These are phyloP conservation scores for Scopulariopsis brevicaulis DNA, from an alignment of 2,329 filamentous ascomycete genomes.

Conservation along the genomic window DNA sequence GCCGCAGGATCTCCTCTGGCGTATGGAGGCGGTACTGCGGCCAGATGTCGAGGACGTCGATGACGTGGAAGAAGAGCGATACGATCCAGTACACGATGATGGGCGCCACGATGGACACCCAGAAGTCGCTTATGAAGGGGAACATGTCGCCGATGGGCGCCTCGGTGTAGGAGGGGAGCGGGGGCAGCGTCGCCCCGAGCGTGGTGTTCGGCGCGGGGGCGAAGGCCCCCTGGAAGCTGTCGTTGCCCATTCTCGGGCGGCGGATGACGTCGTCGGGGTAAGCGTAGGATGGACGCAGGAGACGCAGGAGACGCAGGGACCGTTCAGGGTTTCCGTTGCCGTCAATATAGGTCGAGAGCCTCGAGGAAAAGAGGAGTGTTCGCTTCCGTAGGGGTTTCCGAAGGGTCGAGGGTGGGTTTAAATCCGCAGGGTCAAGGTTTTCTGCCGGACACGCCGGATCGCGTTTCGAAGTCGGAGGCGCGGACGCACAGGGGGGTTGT, in stretches of 20 bases:
- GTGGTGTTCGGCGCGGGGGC: constrained; percentile 38
- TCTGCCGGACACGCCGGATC: background rate
- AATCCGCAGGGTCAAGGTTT: background rate
- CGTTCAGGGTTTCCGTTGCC: background rate
- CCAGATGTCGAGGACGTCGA: constrained; percentile 78
- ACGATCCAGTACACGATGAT: constrained; percentile 80
- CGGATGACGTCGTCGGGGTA: background rate
- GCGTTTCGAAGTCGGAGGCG: background rate
- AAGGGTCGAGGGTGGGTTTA: background rate
- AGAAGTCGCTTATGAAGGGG: constrained; percentile 69
- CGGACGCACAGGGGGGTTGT: background rate
- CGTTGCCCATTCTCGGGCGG: constrained; percentile 24
- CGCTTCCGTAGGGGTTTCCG: background rate
- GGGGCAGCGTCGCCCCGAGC: constrained; percentile 50
- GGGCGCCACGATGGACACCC: constrained; percentile 64
- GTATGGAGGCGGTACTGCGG: constrained; percentile 91
- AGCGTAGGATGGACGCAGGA: background rate
- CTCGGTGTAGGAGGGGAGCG: constrained; percentile 73
- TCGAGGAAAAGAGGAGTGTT: background rate
- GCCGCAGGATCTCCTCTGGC: constrained; percentile 76
- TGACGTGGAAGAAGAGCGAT: constrained; percentile 75
- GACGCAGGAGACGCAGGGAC: background rate
- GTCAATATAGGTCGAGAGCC: background rate
- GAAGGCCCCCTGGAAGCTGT: constrained; percentile 16
- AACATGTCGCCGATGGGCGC: constrained; percentile 60